phyloP scores from a whole-genome alignment of 2,329 filamentous ascomycete genomes.

The Coniochaeta prunicola region DNA sequence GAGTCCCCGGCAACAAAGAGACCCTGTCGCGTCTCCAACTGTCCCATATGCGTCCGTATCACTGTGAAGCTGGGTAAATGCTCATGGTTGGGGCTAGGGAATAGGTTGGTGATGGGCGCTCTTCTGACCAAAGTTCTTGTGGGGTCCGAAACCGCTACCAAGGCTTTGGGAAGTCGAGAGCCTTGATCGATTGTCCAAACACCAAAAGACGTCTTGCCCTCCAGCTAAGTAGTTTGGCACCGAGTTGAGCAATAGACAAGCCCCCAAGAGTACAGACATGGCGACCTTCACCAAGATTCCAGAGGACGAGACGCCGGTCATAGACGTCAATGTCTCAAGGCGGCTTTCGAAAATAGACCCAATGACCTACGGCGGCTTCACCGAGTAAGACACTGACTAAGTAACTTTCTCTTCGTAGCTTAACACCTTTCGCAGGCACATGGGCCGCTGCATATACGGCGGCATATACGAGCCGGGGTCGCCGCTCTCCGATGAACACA shows the following conservation, averaged over 20 bases:
- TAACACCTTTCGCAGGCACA: slow-evolving; percentile 49
- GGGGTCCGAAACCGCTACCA: background rate
- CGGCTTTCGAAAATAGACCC: slow-evolving; percentile 68
- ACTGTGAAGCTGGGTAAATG: background rate
- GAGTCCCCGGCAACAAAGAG: background rate
- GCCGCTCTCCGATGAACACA: slow-evolving; percentile 63
- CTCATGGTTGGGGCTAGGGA: background rate
- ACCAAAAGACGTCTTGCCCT: background rate
- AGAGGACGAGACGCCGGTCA: slow-evolving; percentile 53
- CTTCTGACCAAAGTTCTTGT: background rate
- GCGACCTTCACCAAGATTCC: slow-evolving; percentile 64
- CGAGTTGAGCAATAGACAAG: background rate
- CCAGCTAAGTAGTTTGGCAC: background rate
- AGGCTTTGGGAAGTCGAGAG: background rate
- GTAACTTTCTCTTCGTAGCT: background rate
- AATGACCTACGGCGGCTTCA: slow-evolving; percentile 79
- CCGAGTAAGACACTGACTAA: slow-evolving; percentile 52
- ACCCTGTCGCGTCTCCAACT: background rate
- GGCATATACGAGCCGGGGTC: slow-evolving; percentile 77
- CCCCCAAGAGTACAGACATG: slow-evolving; percentile 36
- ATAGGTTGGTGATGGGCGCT: background rate
- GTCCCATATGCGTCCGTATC: background rate
- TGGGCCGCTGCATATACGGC: slow-evolving; percentile 84
- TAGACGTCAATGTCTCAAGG: slow-evolving; percentile 57
- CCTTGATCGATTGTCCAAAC: background rate